A percentile compares a stretch with the other conserved stretches of the same genome.
Conservation (phyloP, 768 basidiomycete genomes). For the Boletus eberwhitei region DNA sequence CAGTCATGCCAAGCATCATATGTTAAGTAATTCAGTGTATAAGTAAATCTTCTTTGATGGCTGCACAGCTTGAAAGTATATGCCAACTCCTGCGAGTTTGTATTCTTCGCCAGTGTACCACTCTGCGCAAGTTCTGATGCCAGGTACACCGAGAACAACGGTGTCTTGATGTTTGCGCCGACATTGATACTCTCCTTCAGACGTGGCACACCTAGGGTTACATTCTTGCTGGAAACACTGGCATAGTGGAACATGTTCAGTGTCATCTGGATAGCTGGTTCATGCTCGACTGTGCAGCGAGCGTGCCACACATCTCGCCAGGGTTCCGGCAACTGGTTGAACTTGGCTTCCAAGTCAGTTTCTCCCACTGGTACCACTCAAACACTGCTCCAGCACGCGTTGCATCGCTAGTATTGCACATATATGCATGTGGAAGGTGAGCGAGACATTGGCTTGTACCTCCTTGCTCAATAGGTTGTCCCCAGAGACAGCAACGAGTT, state of each 20-base stretch:
- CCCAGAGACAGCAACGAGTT: slow-evolving; percentile 88
- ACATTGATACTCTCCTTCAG: slow-evolving; percentile 99
- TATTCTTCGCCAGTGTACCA: slow-evolving; percentile 40
- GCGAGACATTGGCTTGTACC: slow-evolving; percentile 83
- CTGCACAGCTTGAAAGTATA: no score
- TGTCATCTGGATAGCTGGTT: slow-evolving; percentile 99
- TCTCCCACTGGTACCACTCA: slow-evolving; percentile 95
- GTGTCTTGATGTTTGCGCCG: slow-evolving; percentile 97
- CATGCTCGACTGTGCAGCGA: slow-evolving; percentile 98
- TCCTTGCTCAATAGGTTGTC: slow-evolving; percentile 69
- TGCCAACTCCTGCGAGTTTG: no score
- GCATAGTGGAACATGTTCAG: slow-evolving; percentile 99
- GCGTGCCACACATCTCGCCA: slow-evolving; percentile 98
- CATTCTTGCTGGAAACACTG: no score
- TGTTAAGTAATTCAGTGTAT: no score
- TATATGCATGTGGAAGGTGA: slow-evolving; percentile 91
- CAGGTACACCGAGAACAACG: slow-evolving; percentile 90
- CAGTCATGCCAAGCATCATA: no score
- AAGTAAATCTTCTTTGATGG: no score
- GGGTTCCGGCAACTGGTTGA: slow-evolving; percentile 89
- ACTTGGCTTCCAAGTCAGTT: slow-evolving; percentile 91
- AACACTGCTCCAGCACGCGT: slow-evolving; percentile 84
- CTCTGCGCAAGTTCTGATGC: slow-evolving; percentile 65
- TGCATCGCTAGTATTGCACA: slow-evolving; percentile 85
- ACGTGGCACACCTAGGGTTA: slow-evolving; percentile 98